These are phyloP conservation scores for Pseudisothecium myosuroides DNA, from an alignment of 225 moss, liverwort and hornwort genomes.

Conservation along the genomic window DNA sequence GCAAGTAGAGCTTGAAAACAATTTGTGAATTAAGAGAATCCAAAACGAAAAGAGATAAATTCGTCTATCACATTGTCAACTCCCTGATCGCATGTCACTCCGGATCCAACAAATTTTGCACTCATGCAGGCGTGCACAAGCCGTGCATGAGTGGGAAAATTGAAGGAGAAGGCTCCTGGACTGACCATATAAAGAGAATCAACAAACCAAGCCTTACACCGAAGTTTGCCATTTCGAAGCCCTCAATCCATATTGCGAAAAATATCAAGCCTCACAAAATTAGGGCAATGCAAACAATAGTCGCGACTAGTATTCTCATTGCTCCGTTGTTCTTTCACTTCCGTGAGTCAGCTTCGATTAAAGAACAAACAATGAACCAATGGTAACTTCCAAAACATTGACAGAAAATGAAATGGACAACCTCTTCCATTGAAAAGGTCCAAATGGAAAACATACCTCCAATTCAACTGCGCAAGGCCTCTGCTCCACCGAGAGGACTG, in stretches of 20 bases:
- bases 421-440: neutral
- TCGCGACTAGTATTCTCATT: neutral
- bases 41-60: neutral
- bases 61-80: neutral
- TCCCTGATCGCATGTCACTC: neutral
- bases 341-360: neutral
- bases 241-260: neutral
- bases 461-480: neutral
- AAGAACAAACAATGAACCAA: neutral
- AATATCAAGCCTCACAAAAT: neutral
- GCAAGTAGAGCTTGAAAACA: no score
- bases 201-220: neutral
- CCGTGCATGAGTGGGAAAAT: neutral
- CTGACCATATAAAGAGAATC: neutral
- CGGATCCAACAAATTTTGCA: neutral
- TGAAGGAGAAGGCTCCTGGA: neutral
- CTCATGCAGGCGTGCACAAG: neutral
- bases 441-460: neutral
- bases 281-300: neutral
- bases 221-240: no score
- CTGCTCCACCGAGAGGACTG: neutral
- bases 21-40: neutral
- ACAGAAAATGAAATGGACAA: neutral
- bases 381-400: neutral
- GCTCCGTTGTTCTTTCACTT: neutral